Evolutionary conservation across 2,329 filamentous ascomycete genomes (phyloP).

Genomic region (Sarocladiaceae sp.): DNA sequence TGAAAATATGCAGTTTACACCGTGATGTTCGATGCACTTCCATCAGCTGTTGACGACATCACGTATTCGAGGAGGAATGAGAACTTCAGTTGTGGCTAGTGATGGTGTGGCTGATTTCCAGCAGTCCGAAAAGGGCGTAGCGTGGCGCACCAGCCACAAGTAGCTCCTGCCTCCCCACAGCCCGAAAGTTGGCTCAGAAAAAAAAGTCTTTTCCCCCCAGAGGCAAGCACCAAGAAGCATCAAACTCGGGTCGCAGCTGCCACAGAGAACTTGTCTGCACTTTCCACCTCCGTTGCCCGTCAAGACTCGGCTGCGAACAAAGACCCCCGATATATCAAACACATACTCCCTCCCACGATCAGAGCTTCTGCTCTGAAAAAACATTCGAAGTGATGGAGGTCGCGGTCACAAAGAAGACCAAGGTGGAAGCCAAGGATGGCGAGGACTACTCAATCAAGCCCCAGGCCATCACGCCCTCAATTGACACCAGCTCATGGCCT

Average conservation of each 20-base stretch:
- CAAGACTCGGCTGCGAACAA: slow-evolving; percentile 8
- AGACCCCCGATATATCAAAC: not conserved
- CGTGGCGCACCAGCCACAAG: not conserved
- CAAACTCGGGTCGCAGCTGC: slow-evolving; percentile 7
- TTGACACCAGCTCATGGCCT: slow-evolving; percentile 88
- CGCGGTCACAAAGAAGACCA: slow-evolving; percentile 22
- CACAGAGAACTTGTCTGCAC: slow-evolving; percentile 8
- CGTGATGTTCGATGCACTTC: too few species aligned
- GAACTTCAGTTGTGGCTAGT: slow-evolving; percentile 7
- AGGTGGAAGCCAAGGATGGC: slow-evolving; percentile 23
- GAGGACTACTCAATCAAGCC: slow-evolving; percentile 90
- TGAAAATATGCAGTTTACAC: too few species aligned
- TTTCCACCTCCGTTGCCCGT: slow-evolving; percentile 7
- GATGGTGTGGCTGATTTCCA: not conserved
- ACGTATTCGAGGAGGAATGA: not conserved
- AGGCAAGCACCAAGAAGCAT: not conserved
- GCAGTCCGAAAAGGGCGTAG: not conserved
- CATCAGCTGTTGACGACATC: too few species aligned
- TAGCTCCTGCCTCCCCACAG: slow-evolving; percentile 8
- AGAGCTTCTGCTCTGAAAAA: not conserved
- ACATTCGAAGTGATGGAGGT: slow-evolving; percentile 41
- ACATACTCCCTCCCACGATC: not conserved
- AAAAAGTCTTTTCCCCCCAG: slow-evolving; percentile 8
- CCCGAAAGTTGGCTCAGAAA: slow-evolving; percentile 9
- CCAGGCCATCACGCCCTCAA: slow-evolving; percentile 66